These are phyloP conservation scores for Prunus armeniaca DNA, from an alignment of 306 rosid species.

Conservation along the genomic window DNA sequence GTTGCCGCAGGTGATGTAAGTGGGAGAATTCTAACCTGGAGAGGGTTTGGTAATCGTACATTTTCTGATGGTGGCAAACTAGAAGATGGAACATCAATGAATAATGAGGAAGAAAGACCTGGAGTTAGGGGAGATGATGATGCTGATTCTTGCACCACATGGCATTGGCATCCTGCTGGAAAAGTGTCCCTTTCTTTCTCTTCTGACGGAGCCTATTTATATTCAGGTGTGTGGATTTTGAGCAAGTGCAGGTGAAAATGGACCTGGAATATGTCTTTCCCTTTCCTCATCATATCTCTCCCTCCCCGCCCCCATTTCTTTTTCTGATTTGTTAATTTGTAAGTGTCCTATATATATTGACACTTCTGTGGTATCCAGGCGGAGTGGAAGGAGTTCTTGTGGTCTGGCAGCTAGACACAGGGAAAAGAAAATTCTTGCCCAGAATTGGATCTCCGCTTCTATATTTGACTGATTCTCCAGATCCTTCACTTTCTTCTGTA, in stretches of 20 bases:
- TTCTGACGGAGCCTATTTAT: constrained; percentile 80
- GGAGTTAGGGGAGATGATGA: constrained; percentile 82
- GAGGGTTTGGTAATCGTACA: constrained; percentile 59
- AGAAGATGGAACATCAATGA: constrained; percentile 25
- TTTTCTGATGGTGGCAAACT: constrained; percentile 31
- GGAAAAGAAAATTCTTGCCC: constrained; percentile 74
- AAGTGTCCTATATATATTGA: constrained; percentile 12
- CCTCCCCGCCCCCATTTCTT: neutral
- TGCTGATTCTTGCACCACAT: constrained; percentile 77
- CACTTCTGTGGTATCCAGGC: constrained; percentile 45
- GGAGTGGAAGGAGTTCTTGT: constrained; percentile 96
- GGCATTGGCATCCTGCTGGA: constrained; percentile 90
- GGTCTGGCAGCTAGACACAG: constrained; percentile 90
- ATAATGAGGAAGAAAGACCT: constrained; percentile 49
- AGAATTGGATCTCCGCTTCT: constrained; percentile 89
- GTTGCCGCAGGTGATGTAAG: constrained; percentile 89
- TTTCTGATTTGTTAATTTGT: constrained; percentile 9
- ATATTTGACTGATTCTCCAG: constrained; percentile 74
- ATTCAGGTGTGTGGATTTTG: constrained; percentile 56
- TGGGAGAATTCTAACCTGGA: constrained; percentile 87
- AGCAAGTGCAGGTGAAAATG: constrained; percentile 7
- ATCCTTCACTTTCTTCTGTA: constrained; percentile 76
- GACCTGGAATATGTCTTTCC: constrained; percentile 3
- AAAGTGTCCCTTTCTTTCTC: constrained; percentile 67
- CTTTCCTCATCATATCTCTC: neutral